Evolutionary conservation across 768 basidiomycete species (phyloP).

Genomic region (Xanthoconium stramineum): DNA sequence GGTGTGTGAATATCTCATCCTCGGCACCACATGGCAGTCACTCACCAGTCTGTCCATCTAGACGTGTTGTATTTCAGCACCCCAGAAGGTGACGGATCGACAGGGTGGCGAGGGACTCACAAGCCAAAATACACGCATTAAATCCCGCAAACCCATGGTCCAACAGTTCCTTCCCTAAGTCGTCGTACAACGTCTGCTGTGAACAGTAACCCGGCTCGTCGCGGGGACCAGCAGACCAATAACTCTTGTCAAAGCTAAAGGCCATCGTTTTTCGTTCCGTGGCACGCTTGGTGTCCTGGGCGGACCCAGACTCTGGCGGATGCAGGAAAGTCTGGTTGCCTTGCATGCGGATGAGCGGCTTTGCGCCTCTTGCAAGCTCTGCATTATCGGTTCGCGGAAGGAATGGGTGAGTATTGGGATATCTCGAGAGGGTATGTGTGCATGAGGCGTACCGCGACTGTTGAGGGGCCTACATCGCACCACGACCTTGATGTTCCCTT

Average conservation of each 20-base stretch:
- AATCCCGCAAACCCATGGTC: conserved; percentile 96
- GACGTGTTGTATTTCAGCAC: not conserved
- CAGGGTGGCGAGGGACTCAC: conserved; percentile 53
- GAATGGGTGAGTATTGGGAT: conserved; percentile 1
- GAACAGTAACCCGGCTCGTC: conserved; percentile 91
- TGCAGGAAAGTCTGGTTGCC: conserved; percentile 92
- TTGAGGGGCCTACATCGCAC: conserved; percentile 97
- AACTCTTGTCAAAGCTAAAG: conserved; percentile 96
- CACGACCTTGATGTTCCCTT: conserved; percentile 90
- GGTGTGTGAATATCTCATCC: conserved; percentile 3
- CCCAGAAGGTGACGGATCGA: not conserved
- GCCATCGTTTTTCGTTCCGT: conserved; percentile 86
- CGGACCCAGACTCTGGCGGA: conserved; percentile 76
- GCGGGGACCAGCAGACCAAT: conserved; percentile 91
- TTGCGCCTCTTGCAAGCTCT: conserved; percentile 94
- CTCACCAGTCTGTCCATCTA: conserved; percentile 85
- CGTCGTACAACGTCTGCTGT: conserved; percentile 92
- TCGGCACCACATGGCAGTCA: conserved; percentile 1
- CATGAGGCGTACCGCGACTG: conserved; percentile 66
- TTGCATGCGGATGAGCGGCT: conserved; percentile 90
- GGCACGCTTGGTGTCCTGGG: conserved; percentile 72
- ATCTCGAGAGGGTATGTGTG: not conserved
- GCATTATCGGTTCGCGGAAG: conserved; percentile 12
- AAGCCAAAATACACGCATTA: conserved; percentile 97
- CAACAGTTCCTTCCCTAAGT: conserved; percentile 89